Percentiles rank a stretch among this genome's conserved stretches.
Conservation (phyloP, 805 yeast species). For the Kazachstania kunashirensis region DNA sequence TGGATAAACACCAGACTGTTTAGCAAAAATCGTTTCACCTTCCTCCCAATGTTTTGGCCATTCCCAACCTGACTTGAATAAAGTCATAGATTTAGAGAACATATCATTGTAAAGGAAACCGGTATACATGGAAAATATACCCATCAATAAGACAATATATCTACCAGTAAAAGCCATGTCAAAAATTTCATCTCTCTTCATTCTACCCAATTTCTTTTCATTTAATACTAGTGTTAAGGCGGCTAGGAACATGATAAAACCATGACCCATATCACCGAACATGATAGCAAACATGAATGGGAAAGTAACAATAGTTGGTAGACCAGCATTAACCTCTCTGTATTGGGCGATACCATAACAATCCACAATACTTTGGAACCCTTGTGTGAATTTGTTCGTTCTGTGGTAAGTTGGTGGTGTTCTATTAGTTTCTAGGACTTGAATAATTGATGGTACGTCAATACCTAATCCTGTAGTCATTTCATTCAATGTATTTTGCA, state of each 20-base stretch:
- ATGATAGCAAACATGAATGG: constrained; percentile 78
- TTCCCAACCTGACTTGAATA: constrained; percentile 63
- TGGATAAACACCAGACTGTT: constrained; percentile 42
- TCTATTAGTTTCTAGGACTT: constrained; percentile 53
- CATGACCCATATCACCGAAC: constrained; percentile 80
- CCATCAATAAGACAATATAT: constrained; percentile 61
- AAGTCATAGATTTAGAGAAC: constrained; percentile 58
- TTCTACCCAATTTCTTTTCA: constrained; percentile 41
- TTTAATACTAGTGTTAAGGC: constrained; percentile 46
- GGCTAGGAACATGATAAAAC: constrained; percentile 49
- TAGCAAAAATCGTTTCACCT: constrained; percentile 41
- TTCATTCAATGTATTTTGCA: constrained; percentile 38
- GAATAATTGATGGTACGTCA: constrained; percentile 39
- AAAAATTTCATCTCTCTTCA: constrained; percentile 63
- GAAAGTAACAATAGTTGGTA: constrained; percentile 64
- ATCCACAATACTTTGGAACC: constrained; percentile 62
- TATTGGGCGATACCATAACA: constrained; percentile 74
- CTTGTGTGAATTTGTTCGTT: constrained; percentile 58
- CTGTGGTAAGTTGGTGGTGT: constrained; percentile 66
- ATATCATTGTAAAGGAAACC: constrained; percentile 66
- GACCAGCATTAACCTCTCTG: constrained; percentile 66
- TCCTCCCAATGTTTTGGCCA: constrained; percentile 47
- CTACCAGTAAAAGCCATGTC: constrained; percentile 72
- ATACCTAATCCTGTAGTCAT: constrained; percentile 26
- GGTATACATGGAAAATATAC: constrained; percentile 61